phyloP scores from a whole-genome alignment of 148 eudicot genomes.

The Amaranthus cruentus region DNA sequence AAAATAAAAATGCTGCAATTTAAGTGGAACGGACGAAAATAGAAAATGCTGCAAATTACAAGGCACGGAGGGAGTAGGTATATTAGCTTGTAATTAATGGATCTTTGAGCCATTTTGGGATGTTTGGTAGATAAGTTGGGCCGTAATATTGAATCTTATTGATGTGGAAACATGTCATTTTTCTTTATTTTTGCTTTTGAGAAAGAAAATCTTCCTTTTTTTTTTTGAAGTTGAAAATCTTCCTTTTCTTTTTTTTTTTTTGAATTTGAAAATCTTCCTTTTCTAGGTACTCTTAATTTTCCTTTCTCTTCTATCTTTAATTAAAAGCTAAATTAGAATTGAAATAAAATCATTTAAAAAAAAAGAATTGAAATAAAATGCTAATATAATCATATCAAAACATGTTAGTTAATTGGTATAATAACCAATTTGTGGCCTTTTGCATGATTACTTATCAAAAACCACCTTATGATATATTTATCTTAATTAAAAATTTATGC shows the following conservation, averaged over 20 bases:
- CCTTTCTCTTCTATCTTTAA: background rate
- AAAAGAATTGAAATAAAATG: background rate
- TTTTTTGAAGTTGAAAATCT: background rate
- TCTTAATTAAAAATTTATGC: too few species aligned
- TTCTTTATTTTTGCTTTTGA: background rate
- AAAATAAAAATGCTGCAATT: background rate
- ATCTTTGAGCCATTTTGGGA: background rate
- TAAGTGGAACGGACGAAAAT: too few species aligned
- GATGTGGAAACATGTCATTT: background rate
- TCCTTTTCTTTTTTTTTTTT: background rate
- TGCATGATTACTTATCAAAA: constrained; percentile 11
- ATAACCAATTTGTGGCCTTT: constrained; percentile 13
- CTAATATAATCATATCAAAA: constrained; percentile 3
- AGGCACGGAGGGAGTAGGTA: too few species aligned
- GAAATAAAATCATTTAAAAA: background rate
- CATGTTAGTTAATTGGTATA: background rate
- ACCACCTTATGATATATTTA: too few species aligned
- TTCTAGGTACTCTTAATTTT: background rate
- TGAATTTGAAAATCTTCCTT: background rate
- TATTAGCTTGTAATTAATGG: background rate
- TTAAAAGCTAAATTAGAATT: background rate
- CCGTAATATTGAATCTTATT: background rate
- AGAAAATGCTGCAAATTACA: too few species aligned
- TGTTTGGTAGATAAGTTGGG: constrained; percentile 18
- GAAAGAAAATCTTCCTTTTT: background rate